A percentile compares a stretch with the other conserved stretches of the same genome.
Evolutionary conservation across 345 rosid genomes (phyloP).

Genomic region (Bruguiera parviflora): DNA sequence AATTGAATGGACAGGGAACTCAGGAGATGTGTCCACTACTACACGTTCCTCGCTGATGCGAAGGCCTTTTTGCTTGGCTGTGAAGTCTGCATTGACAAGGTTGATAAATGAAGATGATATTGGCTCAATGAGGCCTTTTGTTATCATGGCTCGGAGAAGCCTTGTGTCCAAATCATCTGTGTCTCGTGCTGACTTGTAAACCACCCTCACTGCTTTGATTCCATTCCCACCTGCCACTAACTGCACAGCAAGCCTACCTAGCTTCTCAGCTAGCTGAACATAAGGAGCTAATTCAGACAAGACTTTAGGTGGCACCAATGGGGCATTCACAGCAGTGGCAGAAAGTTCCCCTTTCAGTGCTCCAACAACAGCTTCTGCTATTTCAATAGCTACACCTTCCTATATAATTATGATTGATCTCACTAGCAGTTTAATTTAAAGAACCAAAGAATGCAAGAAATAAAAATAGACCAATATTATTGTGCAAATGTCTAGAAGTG

Average conservation of each 20-base stretch:
- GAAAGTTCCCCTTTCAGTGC: conserved; percentile 73
- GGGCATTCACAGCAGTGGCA: conserved; percentile 86
- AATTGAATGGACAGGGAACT: conserved; percentile 59
- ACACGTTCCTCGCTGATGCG: conserved; percentile 67
- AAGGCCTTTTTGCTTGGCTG: conserved; percentile 77
- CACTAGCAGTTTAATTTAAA: background rate
- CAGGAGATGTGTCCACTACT: conserved; percentile 49
- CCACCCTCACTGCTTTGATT: conserved; percentile 56
- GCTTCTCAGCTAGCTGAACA: conserved; percentile 65
- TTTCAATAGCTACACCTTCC: conserved; percentile 91
- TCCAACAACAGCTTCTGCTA: conserved; percentile 85
- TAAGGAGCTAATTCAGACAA: conserved; percentile 64
- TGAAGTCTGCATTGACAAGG: conserved; percentile 82
- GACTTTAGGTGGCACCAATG: conserved; percentile 69
- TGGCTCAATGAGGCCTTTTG: conserved; percentile 81
- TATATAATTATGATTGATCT: conserved; percentile 11
- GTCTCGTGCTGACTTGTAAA: conserved; percentile 56
- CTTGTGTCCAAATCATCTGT: conserved; percentile 80
- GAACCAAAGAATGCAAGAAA: background rate
- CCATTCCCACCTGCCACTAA: conserved; percentile 68
- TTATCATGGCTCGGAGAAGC: conserved; percentile 79
- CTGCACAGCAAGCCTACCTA: conserved; percentile 76
- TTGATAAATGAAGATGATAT: conserved; percentile 64
- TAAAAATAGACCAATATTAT: background rate
- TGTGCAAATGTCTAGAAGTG: too few species aligned